Evolutionary conservation across 371 early-diverging fungal species (phyloP).

Genomic region (Apophysomyces trapeziformis): DNA sequence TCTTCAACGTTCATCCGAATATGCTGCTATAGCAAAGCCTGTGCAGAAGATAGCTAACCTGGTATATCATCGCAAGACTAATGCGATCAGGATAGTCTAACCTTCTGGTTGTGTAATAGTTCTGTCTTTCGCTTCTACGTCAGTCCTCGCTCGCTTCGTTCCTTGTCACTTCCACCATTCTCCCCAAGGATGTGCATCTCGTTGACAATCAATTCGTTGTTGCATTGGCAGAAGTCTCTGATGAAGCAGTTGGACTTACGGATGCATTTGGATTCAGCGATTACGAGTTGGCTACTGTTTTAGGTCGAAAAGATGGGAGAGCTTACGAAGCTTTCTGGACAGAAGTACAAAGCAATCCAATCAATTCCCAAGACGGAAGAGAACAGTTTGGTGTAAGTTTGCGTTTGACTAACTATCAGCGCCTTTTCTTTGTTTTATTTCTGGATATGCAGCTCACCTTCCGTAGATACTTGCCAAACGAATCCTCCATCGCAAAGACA

Average conservation of each 20-base stretch:
- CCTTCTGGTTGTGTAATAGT: conserved; percentile 26
- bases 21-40: conserved; percentile 24
- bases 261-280: conserved; percentile 76
- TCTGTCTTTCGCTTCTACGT: conserved; percentile 32
- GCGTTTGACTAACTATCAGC: not conserved
- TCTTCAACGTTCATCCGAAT: conserved; percentile 16
- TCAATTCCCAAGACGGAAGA: conserved; percentile 48
- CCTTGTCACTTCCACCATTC: conserved; percentile 42
- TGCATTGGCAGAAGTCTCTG: conserved; percentile 43
- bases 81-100: not conserved
- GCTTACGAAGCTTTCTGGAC: conserved; percentile 73
- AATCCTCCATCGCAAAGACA: conserved; percentile 23
- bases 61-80: conserved; percentile 24
- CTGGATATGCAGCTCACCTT: conserved; percentile 7
- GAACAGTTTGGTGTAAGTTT: conserved; percentile 27
- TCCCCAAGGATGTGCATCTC: conserved; percentile 26
- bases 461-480: conserved; percentile 21
- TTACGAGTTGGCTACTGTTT: conserved; percentile 60
- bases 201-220: conserved; percentile 33
- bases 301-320: conserved; percentile 69
- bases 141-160: conserved; percentile 38
- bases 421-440: not conserved
- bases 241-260: conserved; percentile 64
- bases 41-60: conserved; percentile 36
- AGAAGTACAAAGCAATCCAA: conserved; percentile 65